These are phyloP conservation scores for Zygosaccharomyces pseudobailii DNA, from an alignment of 1,139 yeast genomes.

Conservation along the genomic window DNA sequence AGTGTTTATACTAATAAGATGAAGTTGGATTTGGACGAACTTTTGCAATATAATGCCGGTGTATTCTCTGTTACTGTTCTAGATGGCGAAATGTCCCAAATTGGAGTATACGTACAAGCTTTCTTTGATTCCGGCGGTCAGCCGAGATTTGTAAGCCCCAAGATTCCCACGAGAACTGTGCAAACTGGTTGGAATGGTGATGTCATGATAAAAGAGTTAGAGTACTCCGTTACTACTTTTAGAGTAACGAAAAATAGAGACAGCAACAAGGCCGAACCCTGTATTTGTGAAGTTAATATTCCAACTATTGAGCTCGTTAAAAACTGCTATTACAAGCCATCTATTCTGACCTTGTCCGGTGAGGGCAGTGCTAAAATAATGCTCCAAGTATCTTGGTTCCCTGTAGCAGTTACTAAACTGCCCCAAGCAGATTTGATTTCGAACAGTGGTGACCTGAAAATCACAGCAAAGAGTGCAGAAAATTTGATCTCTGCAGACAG, in stretches of 20 bases:
- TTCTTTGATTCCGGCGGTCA: constrained; percentile 72
- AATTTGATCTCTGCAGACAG: constrained; percentile 78
- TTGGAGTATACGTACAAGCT: constrained; percentile 60
- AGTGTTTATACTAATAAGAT: constrained; percentile 44
- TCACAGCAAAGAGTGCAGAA: constrained; percentile 62
- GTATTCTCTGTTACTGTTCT: constrained; percentile 63
- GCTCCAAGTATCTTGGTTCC: constrained; percentile 74
- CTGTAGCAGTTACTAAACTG: constrained; percentile 53
- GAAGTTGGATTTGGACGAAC: constrained; percentile 58
- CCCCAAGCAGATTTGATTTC: constrained; percentile 73
- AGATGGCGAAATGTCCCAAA: constrained; percentile 51
- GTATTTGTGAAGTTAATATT: constrained; percentile 58
- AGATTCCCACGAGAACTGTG: constrained; percentile 39
- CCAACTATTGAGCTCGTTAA: constrained; percentile 66
- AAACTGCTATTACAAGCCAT: constrained; percentile 59
- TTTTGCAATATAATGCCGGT: constrained; percentile 65
- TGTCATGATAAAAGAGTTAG: constrained; percentile 67
- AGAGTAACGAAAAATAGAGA: constrained; percentile 54
- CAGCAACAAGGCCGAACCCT: constrained; percentile 51
- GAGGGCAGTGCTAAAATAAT: constrained; percentile 45
- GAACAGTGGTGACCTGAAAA: constrained; percentile 69
- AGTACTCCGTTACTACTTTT: constrained; percentile 62
- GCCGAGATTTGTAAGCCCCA: constrained; percentile 53
- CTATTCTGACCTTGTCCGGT: constrained; percentile 50
- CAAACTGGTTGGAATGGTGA: constrained; percentile 65